Base-by-base conservation (phyloP, 2,329 filamentous ascomycete species). In the Penicillium sp. region DNA sequence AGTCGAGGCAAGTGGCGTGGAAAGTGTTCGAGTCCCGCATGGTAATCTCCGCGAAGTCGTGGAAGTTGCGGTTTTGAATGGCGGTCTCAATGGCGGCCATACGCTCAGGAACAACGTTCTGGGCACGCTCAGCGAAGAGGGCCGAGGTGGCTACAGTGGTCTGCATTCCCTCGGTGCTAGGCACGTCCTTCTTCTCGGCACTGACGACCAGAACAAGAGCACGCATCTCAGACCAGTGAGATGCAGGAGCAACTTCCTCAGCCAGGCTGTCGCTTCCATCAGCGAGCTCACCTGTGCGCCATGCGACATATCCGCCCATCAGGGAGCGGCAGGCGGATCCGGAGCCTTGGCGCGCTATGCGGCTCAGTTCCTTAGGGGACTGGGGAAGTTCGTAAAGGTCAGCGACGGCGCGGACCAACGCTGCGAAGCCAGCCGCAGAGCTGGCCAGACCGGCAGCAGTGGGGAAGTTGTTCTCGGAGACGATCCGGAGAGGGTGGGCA, bases 381-480 rank as follows among this genome's bases (percentile, higher is more conserved):
- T 91, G 84, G 5, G 89, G 87, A 7, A 99, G 85, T 72, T 89
- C 82, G 79, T 97, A 99, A 39, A 99, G 84, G 74, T 97, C 85
- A 35, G 94, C 94, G 66, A 99, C 90, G 18, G 77, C 92, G 56
- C 92, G 85, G 20, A 97, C 83, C 1, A 87, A 77, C 13, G 85
- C 84, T 35, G 85, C 85, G 64, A 87, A 85, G 24, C 85, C 85
- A n/a, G 85, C 84, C n/a, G 84, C 85, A 22, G 79, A 81, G 63
- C 80, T 82, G 39, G 84, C 84, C 29, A 99, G 86, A 7, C 94
- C 94, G 5, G 94, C 94, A 26, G 94, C 94, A 2, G 94, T 99
- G 61, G 94, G 94, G 82, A 99, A 99, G 83, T 99, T 99, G 83
- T 99, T 99, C 79, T 94, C 89, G 55, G 90, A 94, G 55, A 97